Percentiles rank a stretch among this genome's conserved stretches.
phyloP scores from a whole-genome alignment of 2,329 filamentous ascomycete species.

The Exophiala viscosa region DNA sequence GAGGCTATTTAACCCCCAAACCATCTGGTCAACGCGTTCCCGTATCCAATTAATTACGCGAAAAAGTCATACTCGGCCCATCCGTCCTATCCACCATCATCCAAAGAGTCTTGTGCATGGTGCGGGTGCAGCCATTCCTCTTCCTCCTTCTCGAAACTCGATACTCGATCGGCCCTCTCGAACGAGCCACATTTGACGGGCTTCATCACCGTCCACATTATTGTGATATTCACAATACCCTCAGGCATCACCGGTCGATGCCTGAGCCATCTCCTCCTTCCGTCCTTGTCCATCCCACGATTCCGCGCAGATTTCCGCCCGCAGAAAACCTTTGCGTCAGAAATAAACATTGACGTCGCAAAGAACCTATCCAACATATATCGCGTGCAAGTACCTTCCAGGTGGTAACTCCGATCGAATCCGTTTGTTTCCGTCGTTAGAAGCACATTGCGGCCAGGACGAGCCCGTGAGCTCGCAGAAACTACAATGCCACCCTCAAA shows the following conservation, averaged over 20 bases:
- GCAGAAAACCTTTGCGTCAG: conserved; percentile 21
- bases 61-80: neutral
- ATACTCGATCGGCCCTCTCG: too few species aligned
- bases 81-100: neutral
- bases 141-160: too few species aligned
- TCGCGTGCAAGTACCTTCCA: neutral
- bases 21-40: neutral
- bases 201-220: neutral
- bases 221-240: neutral
- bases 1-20: neutral
- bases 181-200: too few species aligned
- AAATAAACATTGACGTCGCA: conserved; percentile 26
- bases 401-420: neutral
- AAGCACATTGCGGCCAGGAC: neutral
- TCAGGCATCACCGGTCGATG: neutral
- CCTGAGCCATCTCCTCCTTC: neutral
- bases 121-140: too few species aligned
- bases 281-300: conserved; percentile 3
- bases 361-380: conserved; percentile 11
- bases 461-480: neutral
- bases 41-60: conserved; percentile 1
- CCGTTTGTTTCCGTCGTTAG: neutral
- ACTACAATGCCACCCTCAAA: conserved; percentile 25
- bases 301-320: conserved; percentile 3
- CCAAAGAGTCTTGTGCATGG: too few species aligned